phyloP scores from a whole-genome alignment of 2,329 filamentous ascomycete species.

The Dactylellina drechsleri region DNA sequence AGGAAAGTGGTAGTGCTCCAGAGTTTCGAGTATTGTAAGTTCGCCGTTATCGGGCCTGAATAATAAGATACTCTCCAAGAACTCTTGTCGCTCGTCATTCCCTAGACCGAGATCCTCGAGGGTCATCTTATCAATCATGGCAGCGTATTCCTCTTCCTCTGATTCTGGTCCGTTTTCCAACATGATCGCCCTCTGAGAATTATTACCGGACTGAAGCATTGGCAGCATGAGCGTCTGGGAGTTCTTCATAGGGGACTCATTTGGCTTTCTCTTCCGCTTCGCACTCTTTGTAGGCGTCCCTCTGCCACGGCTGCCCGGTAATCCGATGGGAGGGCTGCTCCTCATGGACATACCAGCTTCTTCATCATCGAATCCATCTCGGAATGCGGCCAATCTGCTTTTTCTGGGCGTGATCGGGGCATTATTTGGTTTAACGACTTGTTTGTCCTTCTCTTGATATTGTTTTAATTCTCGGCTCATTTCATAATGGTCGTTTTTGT shows the following conservation, averaged over 20 bases:
- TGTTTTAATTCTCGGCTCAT: conserved; percentile 42
- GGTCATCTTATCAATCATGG: conserved; percentile 45
- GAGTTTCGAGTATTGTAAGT: conserved; percentile 28
- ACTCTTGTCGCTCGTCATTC: conserved; percentile 36
- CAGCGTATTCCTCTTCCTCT: conserved; percentile 45
- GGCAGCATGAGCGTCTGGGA: conserved; percentile 47
- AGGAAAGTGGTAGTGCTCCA: conserved; percentile 33
- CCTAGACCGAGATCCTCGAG: conserved; percentile 40
- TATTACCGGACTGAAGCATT: conserved; percentile 32
- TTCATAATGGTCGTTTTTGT: conserved; percentile 32
- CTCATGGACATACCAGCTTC: conserved; percentile 42
- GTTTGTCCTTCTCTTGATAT: conserved; percentile 40
- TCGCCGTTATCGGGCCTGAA: conserved; percentile 21
- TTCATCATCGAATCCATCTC: conserved; percentile 51
- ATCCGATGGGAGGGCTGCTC: conserved; percentile 46
- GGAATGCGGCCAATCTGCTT: conserved; percentile 23
- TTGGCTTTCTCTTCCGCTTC: conserved; percentile 52
- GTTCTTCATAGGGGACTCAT: conserved; percentile 49
- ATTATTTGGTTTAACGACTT: conserved; percentile 14
- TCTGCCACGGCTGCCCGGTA: conserved; percentile 34
- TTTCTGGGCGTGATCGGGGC: conserved; percentile 31
- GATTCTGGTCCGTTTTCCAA: conserved; percentile 27
- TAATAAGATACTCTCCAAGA: conserved; percentile 31
- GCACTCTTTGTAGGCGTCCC: conserved; percentile 45
- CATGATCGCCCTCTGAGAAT: conserved; percentile 38